Conservation (phyloP, 2,329 filamentous ascomycete genomes). For the Exophiala aquamarina region DNA sequence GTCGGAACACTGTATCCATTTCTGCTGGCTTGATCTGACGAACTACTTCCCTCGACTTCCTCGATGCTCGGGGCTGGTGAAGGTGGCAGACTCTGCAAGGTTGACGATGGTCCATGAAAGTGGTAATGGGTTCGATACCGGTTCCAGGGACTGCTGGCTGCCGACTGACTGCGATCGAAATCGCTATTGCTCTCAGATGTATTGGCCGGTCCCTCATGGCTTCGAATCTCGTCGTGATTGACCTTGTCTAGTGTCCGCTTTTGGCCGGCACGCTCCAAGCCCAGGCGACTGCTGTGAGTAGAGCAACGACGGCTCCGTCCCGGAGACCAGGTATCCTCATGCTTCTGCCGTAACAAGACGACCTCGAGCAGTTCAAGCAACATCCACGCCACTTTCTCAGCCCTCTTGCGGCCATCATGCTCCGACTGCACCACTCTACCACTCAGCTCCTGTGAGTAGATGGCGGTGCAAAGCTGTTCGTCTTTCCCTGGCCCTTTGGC, state of each 20-base stretch:
- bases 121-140: background rate
- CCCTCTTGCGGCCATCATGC: conserved; percentile 15
- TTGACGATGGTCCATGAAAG: background rate
- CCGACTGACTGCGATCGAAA: too few species aligned
- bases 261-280: too few species aligned
- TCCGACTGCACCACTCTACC: conserved; percentile 17
- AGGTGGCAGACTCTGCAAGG: background rate
- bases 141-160: background rate
- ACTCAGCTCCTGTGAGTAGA: conserved; percentile 17
- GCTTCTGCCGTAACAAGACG: background rate
- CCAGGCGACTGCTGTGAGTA: too few species aligned
- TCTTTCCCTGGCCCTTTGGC: conserved; percentile 24
- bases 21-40: too few species aligned
- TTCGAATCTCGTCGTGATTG: background rate
- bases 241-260: conserved; percentile 1
- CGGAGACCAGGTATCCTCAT: background rate
- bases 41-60: background rate
- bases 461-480: conserved; percentile 22
- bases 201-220: too few species aligned
- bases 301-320: background rate
- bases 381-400: conserved; percentile 8
- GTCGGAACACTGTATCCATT: too few species aligned
- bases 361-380: conserved; percentile 4
- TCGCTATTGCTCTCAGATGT: background rate
- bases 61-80: conserved; percentile 2